A percentile compares a stretch with the other conserved stretches of the same genome.
Evolutionary conservation across 2,329 filamentous ascomycete genomes (phyloP).

Genomic region (Calonectria henricotiae): DNA sequence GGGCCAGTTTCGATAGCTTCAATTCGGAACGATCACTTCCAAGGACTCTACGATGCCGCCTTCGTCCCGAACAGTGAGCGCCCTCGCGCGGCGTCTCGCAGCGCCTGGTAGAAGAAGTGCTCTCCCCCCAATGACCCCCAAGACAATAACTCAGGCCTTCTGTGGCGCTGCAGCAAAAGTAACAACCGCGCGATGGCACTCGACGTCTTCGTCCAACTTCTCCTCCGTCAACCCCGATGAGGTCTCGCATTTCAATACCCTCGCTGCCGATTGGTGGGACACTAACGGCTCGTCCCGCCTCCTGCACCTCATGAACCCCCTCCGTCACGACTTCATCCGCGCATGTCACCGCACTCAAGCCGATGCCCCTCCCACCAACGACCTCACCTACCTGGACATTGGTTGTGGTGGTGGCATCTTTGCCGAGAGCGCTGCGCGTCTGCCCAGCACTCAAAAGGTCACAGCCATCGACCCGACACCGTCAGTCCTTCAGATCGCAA

Average conservation of each 20-base stretch:
- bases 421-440: constrained; percentile 85
- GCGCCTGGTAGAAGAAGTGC: constrained; percentile 33
- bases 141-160: constrained; percentile 31
- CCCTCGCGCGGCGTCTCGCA: constrained; percentile 46
- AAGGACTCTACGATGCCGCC: constrained; percentile 46
- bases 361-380: constrained; percentile 56
- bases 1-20: constrained; percentile 33
- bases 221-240: constrained; percentile 90
- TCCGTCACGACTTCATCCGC: constrained; percentile 93
- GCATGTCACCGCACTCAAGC: constrained; percentile 75
- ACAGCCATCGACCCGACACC: constrained; percentile 85
- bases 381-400: constrained; percentile 86
- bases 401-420: constrained; percentile 98
- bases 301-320: constrained; percentile 97
- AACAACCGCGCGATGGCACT: constrained; percentile 43
- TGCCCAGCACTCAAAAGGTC: constrained; percentile 75
- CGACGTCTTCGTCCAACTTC: constrained; percentile 55
- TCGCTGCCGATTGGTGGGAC: constrained; percentile 98
- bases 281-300: constrained; percentile 92
- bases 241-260: constrained; percentile 93
- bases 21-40: constrained; percentile 31
- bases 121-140: constrained; percentile 29
- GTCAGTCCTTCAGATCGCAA: constrained; percentile 82
- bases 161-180: constrained; percentile 23
- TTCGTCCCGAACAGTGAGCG: constrained; percentile 47